phyloP scores from a whole-genome alignment of 2,329 filamentous ascomycete species.

The Macrophomina tecta region DNA sequence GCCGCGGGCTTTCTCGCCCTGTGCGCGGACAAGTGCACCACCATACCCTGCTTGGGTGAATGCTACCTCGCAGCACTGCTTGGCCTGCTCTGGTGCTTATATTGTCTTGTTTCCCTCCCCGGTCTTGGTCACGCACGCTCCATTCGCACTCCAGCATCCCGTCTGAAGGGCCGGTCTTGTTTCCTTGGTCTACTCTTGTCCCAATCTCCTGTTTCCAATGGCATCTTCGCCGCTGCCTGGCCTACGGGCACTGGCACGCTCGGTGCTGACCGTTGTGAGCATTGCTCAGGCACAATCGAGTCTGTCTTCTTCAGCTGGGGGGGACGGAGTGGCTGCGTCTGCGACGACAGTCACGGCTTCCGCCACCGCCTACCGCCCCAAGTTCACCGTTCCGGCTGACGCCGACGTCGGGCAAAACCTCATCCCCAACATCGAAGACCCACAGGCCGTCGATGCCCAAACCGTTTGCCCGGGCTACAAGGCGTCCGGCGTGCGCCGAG shows the following conservation, averaged over 20 bases:
- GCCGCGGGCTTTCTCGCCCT: slow-evolving; percentile 6
- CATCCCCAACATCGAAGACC: slow-evolving; percentile 69
- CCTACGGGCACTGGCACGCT: slow-evolving; percentile 11
- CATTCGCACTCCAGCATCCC: neutral
- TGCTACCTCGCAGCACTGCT: slow-evolving; percentile 2
- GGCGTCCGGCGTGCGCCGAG: slow-evolving; percentile 57
- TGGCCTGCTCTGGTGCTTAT: neutral
- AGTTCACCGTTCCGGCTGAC: slow-evolving; percentile 46
- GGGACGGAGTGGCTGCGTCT: neutral
- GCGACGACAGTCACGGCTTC: slow-evolving; percentile 32
- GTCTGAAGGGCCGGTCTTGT: neutral
- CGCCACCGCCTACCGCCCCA: slow-evolving; percentile 39
- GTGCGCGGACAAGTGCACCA: slow-evolving; percentile 7
- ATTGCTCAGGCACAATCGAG: slow-evolving; percentile 17
- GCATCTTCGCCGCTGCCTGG: neutral
- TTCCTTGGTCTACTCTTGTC: neutral
- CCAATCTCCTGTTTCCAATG: neutral
- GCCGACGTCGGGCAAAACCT: slow-evolving; percentile 42
- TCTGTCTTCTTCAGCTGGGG: neutral
- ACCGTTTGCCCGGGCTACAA: slow-evolving; percentile 66
- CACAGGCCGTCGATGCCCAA: slow-evolving; percentile 68
- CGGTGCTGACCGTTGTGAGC: slow-evolving; percentile 13
- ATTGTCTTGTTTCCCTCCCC: neutral
- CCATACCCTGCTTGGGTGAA: neutral
- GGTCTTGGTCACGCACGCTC: neutral